Evolutionary conservation across 2,329 filamentous ascomycete species (phyloP), one percentile per base, ranked within the genome.

Genomic region (Fusarium sp.): DNA sequence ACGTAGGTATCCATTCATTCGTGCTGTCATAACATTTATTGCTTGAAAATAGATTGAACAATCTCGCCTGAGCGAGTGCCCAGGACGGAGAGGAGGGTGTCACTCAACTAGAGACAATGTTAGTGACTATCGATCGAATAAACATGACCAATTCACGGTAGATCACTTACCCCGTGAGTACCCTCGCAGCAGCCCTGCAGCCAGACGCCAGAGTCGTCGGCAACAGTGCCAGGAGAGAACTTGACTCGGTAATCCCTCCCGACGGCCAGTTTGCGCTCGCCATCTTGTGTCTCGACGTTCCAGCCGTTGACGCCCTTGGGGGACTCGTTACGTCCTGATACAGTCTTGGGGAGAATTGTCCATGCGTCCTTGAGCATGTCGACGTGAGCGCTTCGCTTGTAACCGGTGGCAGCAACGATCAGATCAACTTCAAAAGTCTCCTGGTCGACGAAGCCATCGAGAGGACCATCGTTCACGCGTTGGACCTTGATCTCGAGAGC

Each of bases 131-230:
- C 8, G 18, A 36, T 22, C 10, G 22, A 36, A 69, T 61, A n/a
- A 59, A 41, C n/a, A 69, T 62, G 24, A 54, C 36, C 22, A 50
- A 42, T 30, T n/a, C 13, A 63, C 26, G 57, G 24, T 30, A 28
- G 32, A 56, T 57, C 65, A 91, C 93, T 90, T 89, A 96, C 93
- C 68, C 96, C 96, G 82, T 98, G 96, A 39, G 95, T 97, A 70
- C 88, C 90, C 85, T 98, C 95, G 81, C 95, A 97, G 85, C 95
- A 98, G 38, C 96, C 96, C 82, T 98, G 96, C 77, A 98, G 86
- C 92, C 94, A 98, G 66, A 98, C 87, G 8, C 95, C 95, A 20
- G 94, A 92, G 50, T 91, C 90, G 1, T 87, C 80, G n/a, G 90
- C 88, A 39, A 98, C 92, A 54, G 89, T 87, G 36, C 89, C 91